These are phyloP conservation scores for Pulveroboletus sp. DNA, from an alignment of 768 basidiomycete genomes.

Conservation along the genomic window DNA sequence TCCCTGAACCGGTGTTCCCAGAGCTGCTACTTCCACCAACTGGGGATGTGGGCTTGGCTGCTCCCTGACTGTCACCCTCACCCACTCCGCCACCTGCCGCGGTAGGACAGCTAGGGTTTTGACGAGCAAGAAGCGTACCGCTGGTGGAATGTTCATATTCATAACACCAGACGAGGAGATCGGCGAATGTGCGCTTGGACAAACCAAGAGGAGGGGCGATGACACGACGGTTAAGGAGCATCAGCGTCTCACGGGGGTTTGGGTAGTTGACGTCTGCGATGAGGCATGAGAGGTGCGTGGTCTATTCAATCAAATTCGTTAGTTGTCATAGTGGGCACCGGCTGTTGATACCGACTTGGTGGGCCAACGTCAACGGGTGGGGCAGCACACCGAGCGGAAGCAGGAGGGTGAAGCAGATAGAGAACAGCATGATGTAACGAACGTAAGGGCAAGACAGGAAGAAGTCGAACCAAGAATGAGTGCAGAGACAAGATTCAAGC, in stretches of 20 bases:
- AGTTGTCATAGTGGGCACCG: background rate
- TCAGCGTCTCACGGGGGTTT: constrained; percentile 18
- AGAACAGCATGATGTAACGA: constrained; percentile 23
- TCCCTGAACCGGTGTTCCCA: background rate
- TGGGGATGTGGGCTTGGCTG: background rate
- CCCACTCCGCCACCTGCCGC: background rate
- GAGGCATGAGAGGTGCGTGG: constrained; percentile 15
- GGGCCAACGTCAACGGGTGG: constrained; percentile 15
- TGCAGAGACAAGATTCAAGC: background rate
- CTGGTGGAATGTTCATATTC: constrained; percentile 9
- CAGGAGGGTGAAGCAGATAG: constrained; percentile 16
- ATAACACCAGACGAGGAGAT: constrained; percentile 29
- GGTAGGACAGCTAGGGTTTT: constrained; percentile 15
- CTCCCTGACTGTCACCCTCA: background rate
- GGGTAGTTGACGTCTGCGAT: constrained; percentile 27
- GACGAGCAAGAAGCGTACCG: constrained; percentile 22
- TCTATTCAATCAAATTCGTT: constrained; percentile 5
- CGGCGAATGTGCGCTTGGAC: constrained; percentile 18
- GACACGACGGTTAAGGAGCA: constrained; percentile 20
- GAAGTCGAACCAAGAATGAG: background rate
- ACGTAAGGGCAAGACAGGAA: background rate
- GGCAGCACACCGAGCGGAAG: constrained; percentile 15
- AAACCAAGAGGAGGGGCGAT: constrained; percentile 22
- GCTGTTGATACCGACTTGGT: constrained; percentile 2
- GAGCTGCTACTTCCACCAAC: background rate